A percentile compares a stretch with the other conserved stretches of the same genome.
Conservation (phyloP, 768 basidiomycete genomes). For the Obba rivulosa region DNA sequence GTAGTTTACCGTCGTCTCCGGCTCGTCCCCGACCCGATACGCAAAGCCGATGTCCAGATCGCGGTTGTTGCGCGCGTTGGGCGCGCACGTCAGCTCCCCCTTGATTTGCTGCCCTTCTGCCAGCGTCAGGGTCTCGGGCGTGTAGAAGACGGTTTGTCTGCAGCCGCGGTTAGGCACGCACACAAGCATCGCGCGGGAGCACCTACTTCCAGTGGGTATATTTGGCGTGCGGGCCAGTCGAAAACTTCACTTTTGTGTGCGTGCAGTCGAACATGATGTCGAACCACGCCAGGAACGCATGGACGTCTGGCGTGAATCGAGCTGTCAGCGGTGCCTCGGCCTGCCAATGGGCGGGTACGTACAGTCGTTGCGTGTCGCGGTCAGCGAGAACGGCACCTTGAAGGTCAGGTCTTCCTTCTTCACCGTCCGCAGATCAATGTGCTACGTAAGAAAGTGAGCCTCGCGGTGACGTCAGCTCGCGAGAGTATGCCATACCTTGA, state of each 20-base stretch:
- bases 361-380: constrained; percentile 90
- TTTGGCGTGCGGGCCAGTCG: constrained; percentile 95
- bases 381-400: constrained; percentile 70
- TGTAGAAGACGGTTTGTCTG: constrained; percentile 98
- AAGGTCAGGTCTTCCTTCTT: constrained; percentile 96
- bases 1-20: constrained; percentile 48
- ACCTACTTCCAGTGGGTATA: constrained; percentile 96
- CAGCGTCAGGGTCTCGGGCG: constrained; percentile 69
- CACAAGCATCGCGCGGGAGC: neutral
- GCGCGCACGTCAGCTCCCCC: constrained; percentile 73
- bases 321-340: neutral
- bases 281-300: constrained; percentile 99
- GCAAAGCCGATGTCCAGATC: constrained; percentile 88
- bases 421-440: constrained; percentile 85
- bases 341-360: constrained; percentile 1
- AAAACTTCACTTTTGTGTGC: constrained; percentile 94
- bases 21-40: constrained; percentile 39
- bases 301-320: constrained; percentile 56
- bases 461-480: neutral
- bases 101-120: constrained; percentile 65
- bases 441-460: constrained; percentile 36
- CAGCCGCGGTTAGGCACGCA: neutral
- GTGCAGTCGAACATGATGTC: constrained; percentile 94
- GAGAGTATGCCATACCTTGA: constrained; percentile 56
- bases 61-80: constrained; percentile 89